A percentile compares a stretch with the other conserved stretches of the same genome.
phyloP scores from a whole-genome alignment of 192 early-diverging fungal genomes.

The Entomortierella chlamydospora region DNA sequence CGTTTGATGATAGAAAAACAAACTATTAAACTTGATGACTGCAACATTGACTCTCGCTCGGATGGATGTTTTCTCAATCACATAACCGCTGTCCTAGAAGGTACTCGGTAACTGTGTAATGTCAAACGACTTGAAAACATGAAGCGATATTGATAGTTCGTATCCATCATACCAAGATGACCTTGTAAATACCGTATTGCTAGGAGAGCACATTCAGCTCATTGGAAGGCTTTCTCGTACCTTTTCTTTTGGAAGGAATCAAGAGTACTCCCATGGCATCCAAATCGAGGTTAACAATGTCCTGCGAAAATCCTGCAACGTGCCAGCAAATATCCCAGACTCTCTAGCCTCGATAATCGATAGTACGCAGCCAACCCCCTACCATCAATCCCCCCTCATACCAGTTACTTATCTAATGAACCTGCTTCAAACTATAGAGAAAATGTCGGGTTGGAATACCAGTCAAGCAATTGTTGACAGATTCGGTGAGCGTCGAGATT shows the following conservation, averaged over 20 bases:
- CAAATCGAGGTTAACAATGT: conserved; percentile 42
- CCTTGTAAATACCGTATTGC: conserved; percentile 5
- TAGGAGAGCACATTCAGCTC: conserved; percentile 18
- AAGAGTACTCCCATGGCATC: conserved; percentile 19
- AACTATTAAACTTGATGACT: conserved; percentile 6
- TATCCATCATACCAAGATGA: conserved; percentile 17
- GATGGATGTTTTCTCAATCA: conserved; percentile 37
- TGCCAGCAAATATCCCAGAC: background rate
- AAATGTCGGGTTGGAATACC: conserved; percentile 34
- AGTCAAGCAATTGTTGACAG: conserved; percentile 42
- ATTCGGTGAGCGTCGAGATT: conserved; percentile 23
- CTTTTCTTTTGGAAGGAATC: background rate
- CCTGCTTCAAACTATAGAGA: background rate
- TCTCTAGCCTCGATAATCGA: background rate
- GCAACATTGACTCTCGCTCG: background rate
- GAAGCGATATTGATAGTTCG: background rate
- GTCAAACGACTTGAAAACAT: background rate
- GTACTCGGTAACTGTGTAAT: background rate
- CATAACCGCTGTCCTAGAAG: conserved; percentile 12
- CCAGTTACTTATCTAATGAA: background rate
- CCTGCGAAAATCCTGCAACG: background rate
- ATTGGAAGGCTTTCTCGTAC: conserved; percentile 15
- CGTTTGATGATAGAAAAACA: conserved; percentile 14
- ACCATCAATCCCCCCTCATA: too few relatives aligned
- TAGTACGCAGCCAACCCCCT: too few relatives aligned